These are phyloP conservation scores for Candida jianshihensis DNA, from an alignment of 805 yeast species.

Conservation along the genomic window DNA sequence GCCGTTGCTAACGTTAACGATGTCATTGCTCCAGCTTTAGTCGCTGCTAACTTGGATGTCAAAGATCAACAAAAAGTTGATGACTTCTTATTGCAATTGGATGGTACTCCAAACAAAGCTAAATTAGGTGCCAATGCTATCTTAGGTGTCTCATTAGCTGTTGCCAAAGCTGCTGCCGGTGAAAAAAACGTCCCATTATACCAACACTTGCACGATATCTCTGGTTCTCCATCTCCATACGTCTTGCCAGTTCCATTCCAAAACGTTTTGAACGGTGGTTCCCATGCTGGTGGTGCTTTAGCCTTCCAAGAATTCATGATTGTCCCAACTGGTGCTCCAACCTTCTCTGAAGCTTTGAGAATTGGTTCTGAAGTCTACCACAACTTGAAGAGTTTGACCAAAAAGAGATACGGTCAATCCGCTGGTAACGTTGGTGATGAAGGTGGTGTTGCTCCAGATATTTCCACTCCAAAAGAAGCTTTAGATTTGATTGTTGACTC, in stretches of 20 bases:
- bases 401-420: slow-evolving; percentile 92
- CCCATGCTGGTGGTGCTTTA: slow-evolving; percentile 99
- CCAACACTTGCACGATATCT: slow-evolving; percentile 78
- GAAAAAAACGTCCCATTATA: slow-evolving; percentile 90
- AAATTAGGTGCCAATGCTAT: slow-evolving; percentile 98
- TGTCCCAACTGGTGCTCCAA: slow-evolving; percentile 86
- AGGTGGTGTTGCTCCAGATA: slow-evolving; percentile 99
- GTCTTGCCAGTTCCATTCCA: slow-evolving; percentile 99
- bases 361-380: slow-evolving; percentile 98
- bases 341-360: slow-evolving; percentile 94
- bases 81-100: slow-evolving; percentile 76
- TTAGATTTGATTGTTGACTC: slow-evolving; percentile 87
- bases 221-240: slow-evolving; percentile 69
- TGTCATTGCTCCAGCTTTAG: slow-evolving; percentile 88
- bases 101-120: slow-evolving; percentile 96
- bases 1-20: slow-evolving; percentile 96
- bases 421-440: slow-evolving; percentile 99
- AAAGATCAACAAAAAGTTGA: slow-evolving; percentile 83
- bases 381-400: slow-evolving; percentile 85
- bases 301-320: slow-evolving; percentile 99
- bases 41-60: slow-evolving; percentile 76
- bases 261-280: slow-evolving; percentile 98
- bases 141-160: slow-evolving; percentile 96
- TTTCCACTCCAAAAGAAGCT: slow-evolving; percentile 93
- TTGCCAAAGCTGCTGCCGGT: slow-evolving; percentile 97